These are phyloP conservation scores for Graphium sp. DNA, from an alignment of 2,329 filamentous ascomycete genomes.

Conservation along the genomic window DNA sequence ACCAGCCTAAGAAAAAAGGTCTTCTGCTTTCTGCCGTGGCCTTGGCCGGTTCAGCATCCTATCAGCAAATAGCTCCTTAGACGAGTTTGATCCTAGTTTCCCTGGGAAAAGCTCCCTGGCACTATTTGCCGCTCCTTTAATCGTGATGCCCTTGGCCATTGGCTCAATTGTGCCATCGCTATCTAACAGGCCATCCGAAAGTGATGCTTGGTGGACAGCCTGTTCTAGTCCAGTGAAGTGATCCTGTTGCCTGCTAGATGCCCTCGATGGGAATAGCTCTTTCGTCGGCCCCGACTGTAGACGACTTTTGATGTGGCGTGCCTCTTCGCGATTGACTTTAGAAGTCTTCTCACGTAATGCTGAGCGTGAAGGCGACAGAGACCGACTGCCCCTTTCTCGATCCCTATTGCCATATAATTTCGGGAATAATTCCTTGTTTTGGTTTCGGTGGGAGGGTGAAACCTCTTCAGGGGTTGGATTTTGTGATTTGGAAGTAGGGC, in stretches of 20 bases:
- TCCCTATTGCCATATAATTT: too few relatives aligned
- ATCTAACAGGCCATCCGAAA: too few relatives aligned
- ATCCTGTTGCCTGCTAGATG: conserved; percentile 8
- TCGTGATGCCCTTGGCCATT: conserved; percentile 40
- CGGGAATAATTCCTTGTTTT: conserved; percentile 49
- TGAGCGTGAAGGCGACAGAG: too few relatives aligned
- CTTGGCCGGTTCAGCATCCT: conserved; percentile 38
- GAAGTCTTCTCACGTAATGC: too few relatives aligned
- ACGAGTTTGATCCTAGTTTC: conserved; percentile 41
- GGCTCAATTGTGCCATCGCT: too few relatives aligned
- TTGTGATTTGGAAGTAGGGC: conserved; percentile 6
- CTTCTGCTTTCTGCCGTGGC: conserved; percentile 51
- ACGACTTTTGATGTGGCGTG: conserved; percentile 16
- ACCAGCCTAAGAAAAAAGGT: conserved; percentile 43
- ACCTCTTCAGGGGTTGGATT: neutral
- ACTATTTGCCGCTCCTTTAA: conserved; percentile 43
- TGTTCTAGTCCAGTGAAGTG: too few relatives aligned
- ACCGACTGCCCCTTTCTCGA: too few relatives aligned
- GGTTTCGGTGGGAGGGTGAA: conserved; percentile 15
- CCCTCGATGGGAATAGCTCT: conserved; percentile 6
- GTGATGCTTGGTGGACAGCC: too few relatives aligned
- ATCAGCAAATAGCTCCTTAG: conserved; percentile 54
- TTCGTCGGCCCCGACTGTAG: conserved; percentile 7
- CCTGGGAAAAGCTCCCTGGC: conserved; percentile 53
- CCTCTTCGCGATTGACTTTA: conserved; percentile 16